A percentile compares a stretch with the other conserved stretches of the same genome.
These are phyloP conservation scores for Bullera alba DNA, from an alignment of 768 basidiomycete genomes.

Conservation along the genomic window DNA sequence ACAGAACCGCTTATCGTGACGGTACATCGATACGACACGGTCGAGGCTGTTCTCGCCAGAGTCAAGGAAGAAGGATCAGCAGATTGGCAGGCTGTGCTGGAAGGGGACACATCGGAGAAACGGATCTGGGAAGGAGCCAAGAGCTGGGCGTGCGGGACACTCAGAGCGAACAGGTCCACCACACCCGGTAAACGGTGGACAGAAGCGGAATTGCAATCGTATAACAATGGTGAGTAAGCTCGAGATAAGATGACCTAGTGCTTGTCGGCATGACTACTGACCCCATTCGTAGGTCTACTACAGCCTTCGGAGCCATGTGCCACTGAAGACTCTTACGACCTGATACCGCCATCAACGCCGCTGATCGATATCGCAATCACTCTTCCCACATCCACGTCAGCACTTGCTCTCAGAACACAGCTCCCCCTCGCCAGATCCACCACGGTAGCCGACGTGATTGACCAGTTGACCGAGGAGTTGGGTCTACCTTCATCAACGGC, in stretches of 20 bases:
- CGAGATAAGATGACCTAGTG: too few relatives aligned
- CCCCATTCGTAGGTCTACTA: too few relatives aligned
- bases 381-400: slow-evolving; percentile 16
- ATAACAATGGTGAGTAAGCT: not conserved
- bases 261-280: too few relatives aligned
- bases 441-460: slow-evolving; percentile 7
- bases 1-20: not conserved
- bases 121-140: slow-evolving; percentile 4
- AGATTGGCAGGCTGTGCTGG: slow-evolving; percentile 34
- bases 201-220: not conserved
- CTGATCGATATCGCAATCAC: slow-evolving; percentile 7
- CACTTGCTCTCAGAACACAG: not conserved
- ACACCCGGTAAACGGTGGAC: not conserved
- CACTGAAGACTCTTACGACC: slow-evolving; percentile 2
- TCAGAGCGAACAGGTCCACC: not conserved
- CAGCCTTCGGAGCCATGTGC: too few relatives aligned
- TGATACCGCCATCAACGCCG: slow-evolving; percentile 13
- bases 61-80: slow-evolving; percentile 7
- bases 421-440: slow-evolving; percentile 1
- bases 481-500: slow-evolving; percentile 12
- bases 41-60: not conserved
- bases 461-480: slow-evolving; percentile 5
- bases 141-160: not conserved
- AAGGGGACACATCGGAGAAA: slow-evolving; percentile 9
- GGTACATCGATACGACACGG: not conserved